Evolutionary conservation across 768 basidiomycete species (phyloP), one percentile per base, ranked within the genome.

Genomic region (Rhizopogon vesiculosus): DNA sequence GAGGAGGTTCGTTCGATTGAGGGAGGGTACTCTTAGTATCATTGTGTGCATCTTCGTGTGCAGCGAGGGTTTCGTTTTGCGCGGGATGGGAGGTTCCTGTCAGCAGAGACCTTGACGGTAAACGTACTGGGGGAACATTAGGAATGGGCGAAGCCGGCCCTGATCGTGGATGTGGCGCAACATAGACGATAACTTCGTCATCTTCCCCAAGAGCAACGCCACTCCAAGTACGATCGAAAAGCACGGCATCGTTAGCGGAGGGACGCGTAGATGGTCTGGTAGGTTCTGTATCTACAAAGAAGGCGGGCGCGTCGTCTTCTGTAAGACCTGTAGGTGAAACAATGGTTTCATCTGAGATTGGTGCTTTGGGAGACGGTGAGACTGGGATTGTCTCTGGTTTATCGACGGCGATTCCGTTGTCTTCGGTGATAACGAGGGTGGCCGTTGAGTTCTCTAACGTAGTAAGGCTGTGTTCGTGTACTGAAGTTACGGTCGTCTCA

Each of bases 161-260:
- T 3, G 61, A 61, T 1, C 86, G 80, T 5, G 88, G 89, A 62
- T 87, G 80, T 0, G 89, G 89, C 0, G 88, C 87, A 25, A 83
- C 84, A 62, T 91, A 91, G 9, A 91, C 88, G 53, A 91, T 90
- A 4, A 80, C 64, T 54, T 91, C 89, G 18, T 87, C 86, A 31
- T 84, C 83, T 9, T 66, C 69, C 29, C 75, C 76, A 2, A 64
- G 60, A n/a, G 61, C 45, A 40, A 59, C 49, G 1, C 38, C 40
- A 19, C 7, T 1, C 63, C 69, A 25, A 61, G 56, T 33, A 10
- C 63, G 57, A 54, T 69, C 63, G 41, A 64, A 49, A 19, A 63
- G 63, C 31, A 68, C 65, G 42, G 53, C 46, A 2, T 71, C 66
- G 18, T 59, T 68, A 13, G 57, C 39, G 22, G 61, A 53, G 19